These are phyloP conservation scores for Pistacia vera DNA, from an alignment of 345 rosid genomes.

Conservation along the genomic window DNA sequence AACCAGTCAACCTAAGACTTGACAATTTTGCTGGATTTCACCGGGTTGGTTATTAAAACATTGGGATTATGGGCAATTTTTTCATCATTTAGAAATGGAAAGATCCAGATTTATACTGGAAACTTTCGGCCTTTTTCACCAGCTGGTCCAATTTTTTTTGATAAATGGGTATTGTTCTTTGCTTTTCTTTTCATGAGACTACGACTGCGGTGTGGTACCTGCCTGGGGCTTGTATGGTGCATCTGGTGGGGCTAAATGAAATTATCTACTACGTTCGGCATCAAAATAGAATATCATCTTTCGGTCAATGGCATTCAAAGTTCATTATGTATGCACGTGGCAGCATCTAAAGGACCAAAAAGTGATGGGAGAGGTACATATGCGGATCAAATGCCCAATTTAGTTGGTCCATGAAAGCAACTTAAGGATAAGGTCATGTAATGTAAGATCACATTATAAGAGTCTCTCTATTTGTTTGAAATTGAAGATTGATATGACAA, in stretches of 20 bases:
- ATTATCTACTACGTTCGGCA: background rate
- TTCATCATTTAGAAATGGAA: too few species aligned
- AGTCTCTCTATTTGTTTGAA: background rate
- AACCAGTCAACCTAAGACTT: too few species aligned
- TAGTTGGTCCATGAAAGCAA: conserved; percentile 4
- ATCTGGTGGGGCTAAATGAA: background rate
- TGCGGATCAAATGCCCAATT: background rate
- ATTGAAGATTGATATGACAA: background rate
- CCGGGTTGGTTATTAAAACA: too few species aligned
- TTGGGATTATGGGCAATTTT: too few species aligned
- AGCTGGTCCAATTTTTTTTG: background rate
- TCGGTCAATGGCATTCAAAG: background rate
- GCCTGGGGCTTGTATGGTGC: background rate
- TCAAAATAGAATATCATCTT: background rate
- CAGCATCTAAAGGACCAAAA: background rate
- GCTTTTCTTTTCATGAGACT: background rate
- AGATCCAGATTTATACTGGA: too few species aligned
- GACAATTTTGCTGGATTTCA: too few species aligned
- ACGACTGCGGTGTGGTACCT: background rate
- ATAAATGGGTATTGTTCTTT: background rate
- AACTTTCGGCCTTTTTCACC: background rate
- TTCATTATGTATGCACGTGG: background rate
- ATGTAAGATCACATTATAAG: background rate
- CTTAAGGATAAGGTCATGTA: conserved; percentile 4
- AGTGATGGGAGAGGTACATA: background rate